These are phyloP conservation scores for Paraleonurus japonicus DNA, from an alignment of 257 asterid species.

Conservation along the genomic window DNA sequence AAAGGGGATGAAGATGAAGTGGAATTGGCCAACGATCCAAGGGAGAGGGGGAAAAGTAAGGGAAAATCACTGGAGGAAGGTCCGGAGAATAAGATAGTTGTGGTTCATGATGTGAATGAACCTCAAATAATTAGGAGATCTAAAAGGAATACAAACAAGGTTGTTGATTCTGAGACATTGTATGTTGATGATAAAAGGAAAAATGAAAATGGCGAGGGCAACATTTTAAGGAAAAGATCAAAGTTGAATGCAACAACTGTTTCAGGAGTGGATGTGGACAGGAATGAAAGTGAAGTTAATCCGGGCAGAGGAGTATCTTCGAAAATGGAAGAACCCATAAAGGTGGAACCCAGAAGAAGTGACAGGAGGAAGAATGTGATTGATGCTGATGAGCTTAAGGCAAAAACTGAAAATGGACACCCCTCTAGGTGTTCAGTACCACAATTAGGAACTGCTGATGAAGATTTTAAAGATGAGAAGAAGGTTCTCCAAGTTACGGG, in stretches of 20 bases:
- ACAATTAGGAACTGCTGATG: constrained; percentile 14
- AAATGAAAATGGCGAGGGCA: constrained; percentile 13
- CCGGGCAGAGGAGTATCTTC: neutral
- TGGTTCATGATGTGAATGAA: constrained; percentile 17
- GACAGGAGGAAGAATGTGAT: constrained; percentile 28
- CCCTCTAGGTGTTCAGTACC: constrained; percentile 23
- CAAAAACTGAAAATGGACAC: constrained; percentile 11
- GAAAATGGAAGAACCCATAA: constrained; percentile 23
- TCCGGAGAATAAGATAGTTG: constrained; percentile 24
- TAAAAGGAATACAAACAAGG: constrained; percentile 31
- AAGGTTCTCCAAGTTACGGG: constrained; percentile 20
- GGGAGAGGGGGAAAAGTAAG: constrained; percentile 25
- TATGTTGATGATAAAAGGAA: constrained; percentile 20
- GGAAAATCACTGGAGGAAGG: constrained; percentile 18
- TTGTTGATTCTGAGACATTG: constrained; percentile 21
- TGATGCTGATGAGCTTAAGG: constrained; percentile 20
- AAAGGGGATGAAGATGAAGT: constrained; percentile 26
- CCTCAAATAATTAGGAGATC: constrained; percentile 41
- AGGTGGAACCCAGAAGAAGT: constrained; percentile 32
- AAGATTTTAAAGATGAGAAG: constrained; percentile 19
- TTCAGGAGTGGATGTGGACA: constrained; percentile 10
- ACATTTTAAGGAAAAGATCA: constrained; percentile 16
- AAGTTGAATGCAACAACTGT: constrained; percentile 19
- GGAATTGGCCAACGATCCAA: constrained; percentile 9
- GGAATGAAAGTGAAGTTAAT: constrained; percentile 20